Evolutionary conservation across 495 filamentous ascomycete species (phyloP).

Genomic region (Margaritispora aquatica): DNA sequence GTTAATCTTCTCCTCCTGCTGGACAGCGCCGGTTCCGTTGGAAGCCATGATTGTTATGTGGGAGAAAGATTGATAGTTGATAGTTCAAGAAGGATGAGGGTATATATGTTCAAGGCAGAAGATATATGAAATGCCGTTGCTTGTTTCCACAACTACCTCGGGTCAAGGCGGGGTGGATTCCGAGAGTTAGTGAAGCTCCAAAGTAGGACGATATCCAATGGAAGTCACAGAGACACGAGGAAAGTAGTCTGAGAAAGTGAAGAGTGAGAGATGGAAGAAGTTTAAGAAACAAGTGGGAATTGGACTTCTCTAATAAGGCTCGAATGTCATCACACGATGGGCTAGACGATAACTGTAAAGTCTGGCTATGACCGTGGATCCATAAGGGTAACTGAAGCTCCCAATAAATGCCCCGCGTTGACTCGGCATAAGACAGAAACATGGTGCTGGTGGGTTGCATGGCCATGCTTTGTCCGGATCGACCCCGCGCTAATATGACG

Average conservation of each 20-base stretch:
- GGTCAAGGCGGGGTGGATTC: constrained; percentile 15
- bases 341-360: neutral
- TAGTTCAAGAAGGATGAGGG: no score
- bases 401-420: constrained; percentile 13
- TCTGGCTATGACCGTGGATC: neutral
- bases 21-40: constrained; percentile 33
- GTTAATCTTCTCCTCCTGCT: constrained; percentile 73
- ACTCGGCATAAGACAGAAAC: constrained; percentile 15
- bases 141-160: constrained; percentile 14
- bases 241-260: no score
- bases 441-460: no score
- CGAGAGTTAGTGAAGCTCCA: constrained; percentile 9
- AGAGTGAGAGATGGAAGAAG: neutral
- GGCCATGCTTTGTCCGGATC: neutral
- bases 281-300: constrained; percentile 1
- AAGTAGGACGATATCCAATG: neutral
- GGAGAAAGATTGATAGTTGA: no score
- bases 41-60: constrained; percentile 24
- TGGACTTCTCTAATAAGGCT: constrained; percentile 16
- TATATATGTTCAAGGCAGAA: neutral
- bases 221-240: no score
- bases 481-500: constrained; percentile 18
- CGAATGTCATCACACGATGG: constrained; percentile 12
- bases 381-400: no score
- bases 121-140: constrained; percentile 11